Conservation (phyloP, 2,329 filamentous ascomycete species). For the Apiospora marii region DNA sequence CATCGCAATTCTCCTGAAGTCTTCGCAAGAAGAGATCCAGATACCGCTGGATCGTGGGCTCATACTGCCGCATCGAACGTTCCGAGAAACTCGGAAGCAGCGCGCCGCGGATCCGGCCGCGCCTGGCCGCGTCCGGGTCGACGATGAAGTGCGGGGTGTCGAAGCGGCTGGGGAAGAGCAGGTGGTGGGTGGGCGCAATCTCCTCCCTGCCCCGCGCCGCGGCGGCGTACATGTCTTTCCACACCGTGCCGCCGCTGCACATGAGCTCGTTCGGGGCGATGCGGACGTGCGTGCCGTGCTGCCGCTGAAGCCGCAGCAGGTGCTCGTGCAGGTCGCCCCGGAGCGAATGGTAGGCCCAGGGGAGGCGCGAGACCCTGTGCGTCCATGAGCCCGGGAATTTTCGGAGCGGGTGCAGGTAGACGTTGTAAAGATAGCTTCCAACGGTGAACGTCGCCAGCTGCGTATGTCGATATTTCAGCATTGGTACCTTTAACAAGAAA, state of each 20-base stretch:
- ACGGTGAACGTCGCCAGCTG: background rate
- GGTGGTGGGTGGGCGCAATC: conserved; percentile 37
- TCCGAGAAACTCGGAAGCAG: conserved; percentile 46
- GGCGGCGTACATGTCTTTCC: conserved; percentile 41
- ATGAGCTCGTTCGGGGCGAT: conserved; percentile 46
- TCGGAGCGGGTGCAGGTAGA: conserved; percentile 36
- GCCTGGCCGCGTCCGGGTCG: conserved; percentile 39
- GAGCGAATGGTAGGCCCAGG: conserved; percentile 20
- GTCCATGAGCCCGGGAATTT: conserved; percentile 35
- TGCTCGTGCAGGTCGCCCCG: conserved; percentile 30
- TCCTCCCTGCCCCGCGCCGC: conserved; percentile 29
- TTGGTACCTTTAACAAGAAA: no score
- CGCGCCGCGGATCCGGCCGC: conserved; percentile 39
- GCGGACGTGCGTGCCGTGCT: conserved; percentile 50
- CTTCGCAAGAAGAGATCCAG: conserved; percentile 41
- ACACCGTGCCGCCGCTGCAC: conserved; percentile 45
- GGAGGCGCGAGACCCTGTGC: conserved; percentile 27
- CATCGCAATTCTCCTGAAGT: conserved; percentile 33
- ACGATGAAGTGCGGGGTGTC: conserved; percentile 40
- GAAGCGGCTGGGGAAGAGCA: conserved; percentile 34
- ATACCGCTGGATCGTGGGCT: conserved; percentile 45
- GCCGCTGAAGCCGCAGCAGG: conserved; percentile 38
- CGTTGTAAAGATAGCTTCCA: conserved; percentile 28
- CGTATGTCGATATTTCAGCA: no score
- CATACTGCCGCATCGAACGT: conserved; percentile 46